Conservation (phyloP, 1,139 yeast genomes). For the Hansenula lynferdii region DNA sequence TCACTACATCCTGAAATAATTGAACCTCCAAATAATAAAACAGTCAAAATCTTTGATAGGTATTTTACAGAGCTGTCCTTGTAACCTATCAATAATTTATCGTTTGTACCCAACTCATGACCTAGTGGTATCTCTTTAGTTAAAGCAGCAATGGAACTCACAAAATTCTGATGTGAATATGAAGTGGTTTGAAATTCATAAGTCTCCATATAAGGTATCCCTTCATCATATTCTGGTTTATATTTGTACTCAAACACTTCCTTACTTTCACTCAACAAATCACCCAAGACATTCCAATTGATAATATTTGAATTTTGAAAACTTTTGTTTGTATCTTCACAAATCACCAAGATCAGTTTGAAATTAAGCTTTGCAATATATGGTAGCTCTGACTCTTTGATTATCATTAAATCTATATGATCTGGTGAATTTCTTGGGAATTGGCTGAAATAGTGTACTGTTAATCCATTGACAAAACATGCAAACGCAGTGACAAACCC, state of each 20-base stretch:
- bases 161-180: conserved; percentile 58
- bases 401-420: conserved; percentile 25
- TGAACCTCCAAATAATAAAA: conserved; percentile 31
- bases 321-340: conserved; percentile 9
- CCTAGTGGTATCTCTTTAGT: conserved; percentile 52
- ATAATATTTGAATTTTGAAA: conserved; percentile 9
- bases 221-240: conserved; percentile 24
- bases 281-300: conserved; percentile 24
- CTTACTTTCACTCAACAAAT: conserved; percentile 5
- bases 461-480: conserved; percentile 24
- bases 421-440: conserved; percentile 26
- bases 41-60: conserved; percentile 28
- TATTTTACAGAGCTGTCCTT: conserved; percentile 21
- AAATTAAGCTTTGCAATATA: conserved; percentile 14
- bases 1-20: conserved; percentile 15
- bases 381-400: conserved; percentile 21
- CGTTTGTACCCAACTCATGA: conserved; percentile 36
- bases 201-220: conserved; percentile 32
- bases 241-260: conserved; percentile 17
- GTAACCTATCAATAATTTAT: conserved; percentile 37
- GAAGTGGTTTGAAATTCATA: conserved; percentile 27
- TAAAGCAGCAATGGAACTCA: conserved; percentile 59
- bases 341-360: conserved; percentile 28
- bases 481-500: conserved; percentile 28
- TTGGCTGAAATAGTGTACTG: conserved; percentile 25